Base-by-base conservation (phyloP, 176 grass and related monocot genomes). In the Musa beccarii region DNA sequence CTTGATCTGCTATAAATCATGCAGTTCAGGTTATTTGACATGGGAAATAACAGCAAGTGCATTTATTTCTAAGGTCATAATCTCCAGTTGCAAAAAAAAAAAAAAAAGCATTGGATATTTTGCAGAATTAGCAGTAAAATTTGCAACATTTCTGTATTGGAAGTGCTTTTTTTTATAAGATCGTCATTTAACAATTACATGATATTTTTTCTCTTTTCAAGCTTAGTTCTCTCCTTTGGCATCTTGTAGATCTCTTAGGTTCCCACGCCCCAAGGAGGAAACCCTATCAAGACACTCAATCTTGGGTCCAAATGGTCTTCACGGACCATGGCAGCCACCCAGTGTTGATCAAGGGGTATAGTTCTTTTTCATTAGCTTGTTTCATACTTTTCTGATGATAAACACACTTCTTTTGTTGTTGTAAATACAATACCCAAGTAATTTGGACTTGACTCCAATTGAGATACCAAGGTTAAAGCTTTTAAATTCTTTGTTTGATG, bases 401-500 rank as follows among this genome's bases (percentile, higher is more conserved):
- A 17, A 57, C 14, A 29, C 17, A 57, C 74, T 69, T 43, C 34
- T 63, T 72, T 74, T 79, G 17, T 52, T 68, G 22, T 26, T 56
- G 25, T 68, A 88, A 82, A 81, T 88, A 54, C 82, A 81, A 78
- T 88, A 84, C 68, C 86, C 86, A 71, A 84, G 68, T 68, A 81
- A 84, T 78, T 70, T 88, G 79, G 86, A 88, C 76, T 80, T 84
- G 43, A 84, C 78, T 64, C 78, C 86, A 49, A 76, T 88, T 73
- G 82, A 84, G 59, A 81, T 88, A 22, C 69, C 73, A 67, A 84
- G 86, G 86, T 88, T 22, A 74, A 69, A 29, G 51, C 49, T n/a
- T 59, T 79, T 80, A 69, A 24, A 21, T 25, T 74, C 49, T 56
- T 52, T 51, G 49, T n/a, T 51, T 52, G 57, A 68, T 75, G 14